A percentile compares a stretch with the other conserved stretches of the same genome.
phyloP scores from a whole-genome alignment of 495 filamentous ascomycete genomes.

The Delitschia confertaspora region DNA sequence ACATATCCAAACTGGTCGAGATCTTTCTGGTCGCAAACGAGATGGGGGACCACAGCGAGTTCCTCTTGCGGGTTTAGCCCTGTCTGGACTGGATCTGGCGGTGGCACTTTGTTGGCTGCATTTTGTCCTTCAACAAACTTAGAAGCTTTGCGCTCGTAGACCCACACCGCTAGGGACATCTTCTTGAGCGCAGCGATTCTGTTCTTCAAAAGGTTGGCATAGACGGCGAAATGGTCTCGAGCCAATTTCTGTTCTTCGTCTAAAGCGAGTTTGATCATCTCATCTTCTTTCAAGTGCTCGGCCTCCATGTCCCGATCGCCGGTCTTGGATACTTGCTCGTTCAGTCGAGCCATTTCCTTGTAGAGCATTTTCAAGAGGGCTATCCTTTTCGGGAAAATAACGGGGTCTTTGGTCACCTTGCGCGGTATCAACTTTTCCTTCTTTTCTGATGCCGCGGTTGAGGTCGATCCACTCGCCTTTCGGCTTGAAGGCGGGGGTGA shows the following conservation, averaged over 20 bases:
- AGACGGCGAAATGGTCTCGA: constrained; percentile 55
- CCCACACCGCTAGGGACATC: constrained; percentile 62
- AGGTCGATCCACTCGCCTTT: constrained; percentile 34
- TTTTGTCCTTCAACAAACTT: neutral
- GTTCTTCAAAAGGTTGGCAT: constrained; percentile 72
- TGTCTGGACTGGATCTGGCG: constrained; percentile 44
- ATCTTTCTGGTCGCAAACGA: constrained; percentile 51
- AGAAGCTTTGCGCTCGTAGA: constrained; percentile 36
- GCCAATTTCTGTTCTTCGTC: constrained; percentile 80
- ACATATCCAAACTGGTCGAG: constrained; percentile 69
- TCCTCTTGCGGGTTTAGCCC: constrained; percentile 61
- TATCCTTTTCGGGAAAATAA: constrained; percentile 56
- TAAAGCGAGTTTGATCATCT: constrained; percentile 66
- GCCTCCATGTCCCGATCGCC: constrained; percentile 49
- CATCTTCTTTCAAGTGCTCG: constrained; percentile 54
- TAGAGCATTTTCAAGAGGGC: constrained; percentile 65
- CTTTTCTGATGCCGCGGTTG: neutral
- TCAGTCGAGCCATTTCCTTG: constrained; percentile 60
- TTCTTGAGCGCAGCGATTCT: constrained; percentile 64
- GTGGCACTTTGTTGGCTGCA: constrained; percentile 1
- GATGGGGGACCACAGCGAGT: constrained; percentile 47
- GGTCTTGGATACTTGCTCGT: constrained; percentile 44
- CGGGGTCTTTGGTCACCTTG: constrained; percentile 63
- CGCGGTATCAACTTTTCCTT: constrained; percentile 78
- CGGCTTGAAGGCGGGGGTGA: constrained; percentile 32